phyloP scores from a whole-genome alignment of 2,329 filamentous ascomycete genomes.

The Exophiala sp. region DNA sequence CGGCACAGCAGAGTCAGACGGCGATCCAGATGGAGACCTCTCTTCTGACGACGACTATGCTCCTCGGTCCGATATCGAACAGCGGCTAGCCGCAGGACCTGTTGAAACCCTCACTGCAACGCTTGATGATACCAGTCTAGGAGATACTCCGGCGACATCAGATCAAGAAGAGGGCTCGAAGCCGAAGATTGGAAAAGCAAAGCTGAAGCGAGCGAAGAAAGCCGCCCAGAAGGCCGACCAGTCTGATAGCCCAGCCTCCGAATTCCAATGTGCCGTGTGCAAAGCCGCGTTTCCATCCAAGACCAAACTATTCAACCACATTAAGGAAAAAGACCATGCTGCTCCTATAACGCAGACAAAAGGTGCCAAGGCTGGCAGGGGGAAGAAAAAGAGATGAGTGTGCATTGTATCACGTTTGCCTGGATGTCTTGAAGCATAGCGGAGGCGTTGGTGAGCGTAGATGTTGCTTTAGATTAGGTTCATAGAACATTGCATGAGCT shows the following conservation, averaged over 20 bases:
- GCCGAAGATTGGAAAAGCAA: conserved; percentile 47
- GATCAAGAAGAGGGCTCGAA: conserved; percentile 25
- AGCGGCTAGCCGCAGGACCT: conserved; percentile 32
- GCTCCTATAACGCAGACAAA: conserved; percentile 37
- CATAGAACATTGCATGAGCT: too few species aligned
- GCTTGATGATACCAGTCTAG: conserved; percentile 26
- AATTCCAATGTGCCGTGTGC: conserved; percentile 71
- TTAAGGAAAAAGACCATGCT: conserved; percentile 60
- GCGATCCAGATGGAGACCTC: conserved; percentile 17
- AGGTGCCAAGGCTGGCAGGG: conserved; percentile 22
- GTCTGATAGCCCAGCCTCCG: conserved; percentile 8
- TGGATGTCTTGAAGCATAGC: conserved; percentile 11
- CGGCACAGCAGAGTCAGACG: conserved; percentile 4
- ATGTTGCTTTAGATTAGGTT: not conserved
- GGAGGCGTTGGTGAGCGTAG: conserved; percentile 8
- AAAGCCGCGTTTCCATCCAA: conserved; percentile 69
- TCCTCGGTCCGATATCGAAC: conserved; percentile 38
- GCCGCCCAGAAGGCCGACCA: conserved; percentile 36
- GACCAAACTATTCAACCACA: conserved; percentile 66
- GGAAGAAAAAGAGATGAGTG: conserved; percentile 26
- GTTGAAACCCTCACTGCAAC: conserved; percentile 11
- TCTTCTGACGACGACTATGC: conserved; percentile 39
- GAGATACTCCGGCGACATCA: conserved; percentile 17
- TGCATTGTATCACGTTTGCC: not conserved
- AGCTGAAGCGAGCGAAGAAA: conserved; percentile 49